Evolutionary conservation across 345 rosid species (phyloP), one percentile per base, ranked within the genome.

Genomic region (Stellera chamaejasme): DNA sequence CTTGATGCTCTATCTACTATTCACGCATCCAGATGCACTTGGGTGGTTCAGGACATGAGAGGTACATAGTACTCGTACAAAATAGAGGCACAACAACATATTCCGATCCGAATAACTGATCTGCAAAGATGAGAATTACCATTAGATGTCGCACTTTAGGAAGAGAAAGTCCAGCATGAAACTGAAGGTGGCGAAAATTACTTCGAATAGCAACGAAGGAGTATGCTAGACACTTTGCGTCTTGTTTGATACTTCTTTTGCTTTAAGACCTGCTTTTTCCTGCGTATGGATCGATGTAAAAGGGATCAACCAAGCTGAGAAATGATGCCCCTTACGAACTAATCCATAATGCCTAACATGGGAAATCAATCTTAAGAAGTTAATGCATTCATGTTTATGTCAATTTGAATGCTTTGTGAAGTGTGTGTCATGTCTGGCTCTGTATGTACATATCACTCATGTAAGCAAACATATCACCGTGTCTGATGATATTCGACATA

Each of bases 201-300:
- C 14, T 52, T 36, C 48, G 45, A 41, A 27, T 46, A 43, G 25
- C 48, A 42, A 23, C 28, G 55, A 58, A 58, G 48, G 49, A 54
- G 55, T 39, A 65, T 16, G 63, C 61, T 67, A 79, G 63, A 76
- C 85, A 57, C 70, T 79, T 73, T 67, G 81, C 43, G 69, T 65
- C 68, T 82, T 75, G 76, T 69, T 64, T 10, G 81, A 62, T 14
- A 70, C 63, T 59, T 76, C 81, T 68, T 82, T 74, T 10, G 76
- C 59, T 56, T 75, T 79, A 52, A 51, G 65, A 52, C 65, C 57
- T 48, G 62, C 77, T 69, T 75, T 80, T 58, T 67, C 83, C 89
- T 79, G 79, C 66, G 63, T 36, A 28, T n/a, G 10, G 14, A 3
- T 54, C 5, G 48, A 36, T 19, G 41, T 59, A 15, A 39, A 56